Evolutionary conservation across 2,329 filamentous ascomycete genomes (phyloP).

Genomic region (Xylariaceae sp.): DNA sequence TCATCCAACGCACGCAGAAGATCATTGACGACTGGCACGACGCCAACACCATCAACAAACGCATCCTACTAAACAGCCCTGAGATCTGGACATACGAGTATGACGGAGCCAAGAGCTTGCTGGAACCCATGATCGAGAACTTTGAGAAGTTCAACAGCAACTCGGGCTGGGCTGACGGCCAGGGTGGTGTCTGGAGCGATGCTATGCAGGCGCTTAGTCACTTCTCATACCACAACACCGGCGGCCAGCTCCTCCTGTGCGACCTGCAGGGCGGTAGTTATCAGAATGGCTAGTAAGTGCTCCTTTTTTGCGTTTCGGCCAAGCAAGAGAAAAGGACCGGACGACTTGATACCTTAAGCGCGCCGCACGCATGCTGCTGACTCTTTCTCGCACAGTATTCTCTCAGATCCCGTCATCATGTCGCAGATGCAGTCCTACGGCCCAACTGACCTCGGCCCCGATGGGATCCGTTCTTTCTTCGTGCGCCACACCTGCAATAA

Average conservation of each 20-base stretch:
- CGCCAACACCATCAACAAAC: slow-evolving; percentile 27
- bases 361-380: too few relatives aligned
- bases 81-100: slow-evolving; percentile 29
- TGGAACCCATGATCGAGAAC: slow-evolving; percentile 39
- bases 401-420: slow-evolving; percentile 41
- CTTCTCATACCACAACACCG: slow-evolving; percentile 38
- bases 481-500: slow-evolving; percentile 33
- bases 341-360: too few relatives aligned
- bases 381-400: slow-evolving; percentile 29
- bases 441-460: slow-evolving; percentile 36
- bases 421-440: slow-evolving; percentile 36
- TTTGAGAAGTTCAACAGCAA: slow-evolving; percentile 45
- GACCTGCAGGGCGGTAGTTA: slow-evolving; percentile 42
- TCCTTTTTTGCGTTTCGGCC: background rate
- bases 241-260: slow-evolving; percentile 37
- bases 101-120: slow-evolving; percentile 24
- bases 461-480: slow-evolving; percentile 40
- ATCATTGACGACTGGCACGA: slow-evolving; percentile 37
- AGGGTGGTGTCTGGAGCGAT: slow-evolving; percentile 27
- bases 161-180: slow-evolving; percentile 34
- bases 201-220: slow-evolving; percentile 43
- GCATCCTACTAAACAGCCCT: slow-evolving; percentile 35
- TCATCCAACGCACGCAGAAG: slow-evolving; percentile 32
- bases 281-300: slow-evolving; percentile 21
- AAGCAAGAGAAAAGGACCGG: too few relatives aligned